Percentiles rank a stretch among this genome's conserved stretches.
phyloP scores from a whole-genome alignment of 306 rosid genomes.

The Cucurbita ficifolia region DNA sequence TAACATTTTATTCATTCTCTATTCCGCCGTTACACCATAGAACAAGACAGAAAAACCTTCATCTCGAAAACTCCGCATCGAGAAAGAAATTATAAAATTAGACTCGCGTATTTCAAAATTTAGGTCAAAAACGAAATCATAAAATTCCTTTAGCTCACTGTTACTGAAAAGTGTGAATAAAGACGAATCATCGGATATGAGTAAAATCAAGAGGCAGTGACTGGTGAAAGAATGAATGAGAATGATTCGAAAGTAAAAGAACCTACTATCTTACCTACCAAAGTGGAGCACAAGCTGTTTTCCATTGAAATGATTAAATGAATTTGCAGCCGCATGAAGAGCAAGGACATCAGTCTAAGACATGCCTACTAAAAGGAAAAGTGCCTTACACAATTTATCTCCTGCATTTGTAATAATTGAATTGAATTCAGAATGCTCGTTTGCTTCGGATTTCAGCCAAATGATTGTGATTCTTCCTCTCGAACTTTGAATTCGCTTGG shows the following conservation, averaged over 20 bases:
- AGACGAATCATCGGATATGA: background rate
- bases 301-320: constrained; percentile 3
- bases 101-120: background rate
- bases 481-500: background rate
- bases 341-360: background rate
- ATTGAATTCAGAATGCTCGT: background rate
- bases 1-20: background rate
- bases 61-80: background rate
- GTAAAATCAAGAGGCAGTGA: background rate
- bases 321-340: no score
- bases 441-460: background rate
- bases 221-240: background rate
- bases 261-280: background rate
- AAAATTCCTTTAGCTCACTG: background rate
- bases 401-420: background rate
- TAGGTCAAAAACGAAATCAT: background rate
- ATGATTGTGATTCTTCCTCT: background rate
- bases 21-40: background rate
- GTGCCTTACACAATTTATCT: background rate
- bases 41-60: background rate
- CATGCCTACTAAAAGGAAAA: background rate
- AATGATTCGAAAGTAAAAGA: background rate
- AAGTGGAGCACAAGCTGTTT: constrained; percentile 3
- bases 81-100: background rate
- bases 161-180: background rate